Evolutionary conservation across 371 early-diverging fungal species (phyloP).

Genomic region (Syncephalastrum monosporum): DNA sequence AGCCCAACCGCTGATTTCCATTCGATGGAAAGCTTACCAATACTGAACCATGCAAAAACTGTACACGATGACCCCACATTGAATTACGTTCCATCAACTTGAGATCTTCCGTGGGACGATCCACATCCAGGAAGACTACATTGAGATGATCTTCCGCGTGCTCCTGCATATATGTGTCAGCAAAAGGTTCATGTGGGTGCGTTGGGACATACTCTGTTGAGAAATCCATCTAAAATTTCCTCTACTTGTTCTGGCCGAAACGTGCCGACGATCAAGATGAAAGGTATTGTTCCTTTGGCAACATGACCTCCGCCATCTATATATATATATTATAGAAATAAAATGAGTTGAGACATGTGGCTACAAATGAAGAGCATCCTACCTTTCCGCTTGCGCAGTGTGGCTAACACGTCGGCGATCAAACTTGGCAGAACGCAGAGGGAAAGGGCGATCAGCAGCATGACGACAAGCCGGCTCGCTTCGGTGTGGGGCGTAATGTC

Average conservation of each 20-base stretch:
- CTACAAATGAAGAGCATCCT: slow-evolving; percentile 14
- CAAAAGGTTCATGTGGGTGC: slow-evolving; percentile 6
- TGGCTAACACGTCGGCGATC: slow-evolving; percentile 56
- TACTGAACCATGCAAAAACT: slow-evolving; percentile 49
- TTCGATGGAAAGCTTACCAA: slow-evolving; percentile 25
- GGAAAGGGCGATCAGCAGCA: slow-evolving; percentile 67
- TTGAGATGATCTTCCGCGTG: slow-evolving; percentile 46
- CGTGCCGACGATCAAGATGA: slow-evolving; percentile 68
- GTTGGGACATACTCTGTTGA: slow-evolving; percentile 47
- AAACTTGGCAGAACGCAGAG: slow-evolving; percentile 64
- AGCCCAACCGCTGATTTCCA: not conserved
- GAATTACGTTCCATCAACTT: slow-evolving; percentile 46
- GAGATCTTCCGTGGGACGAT: slow-evolving; percentile 47
- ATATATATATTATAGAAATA: not conserved
- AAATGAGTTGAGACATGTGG: not conserved
- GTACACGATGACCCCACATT: slow-evolving; percentile 44
- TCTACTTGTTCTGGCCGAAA: slow-evolving; percentile 50
- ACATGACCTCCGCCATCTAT: slow-evolving; percentile 48
- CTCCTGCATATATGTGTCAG: slow-evolving; percentile 23
- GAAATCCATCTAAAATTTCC: slow-evolving; percentile 62
- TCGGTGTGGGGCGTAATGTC: slow-evolving; percentile 70
- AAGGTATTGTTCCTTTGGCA: slow-evolving; percentile 44
- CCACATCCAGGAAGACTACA: slow-evolving; percentile 59
- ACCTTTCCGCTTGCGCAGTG: slow-evolving; percentile 51
- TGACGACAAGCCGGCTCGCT: slow-evolving; percentile 64